Evolutionary conservation across 2,329 filamentous ascomycete genomes (phyloP).

Genomic region (Monosporascus sp.): DNA sequence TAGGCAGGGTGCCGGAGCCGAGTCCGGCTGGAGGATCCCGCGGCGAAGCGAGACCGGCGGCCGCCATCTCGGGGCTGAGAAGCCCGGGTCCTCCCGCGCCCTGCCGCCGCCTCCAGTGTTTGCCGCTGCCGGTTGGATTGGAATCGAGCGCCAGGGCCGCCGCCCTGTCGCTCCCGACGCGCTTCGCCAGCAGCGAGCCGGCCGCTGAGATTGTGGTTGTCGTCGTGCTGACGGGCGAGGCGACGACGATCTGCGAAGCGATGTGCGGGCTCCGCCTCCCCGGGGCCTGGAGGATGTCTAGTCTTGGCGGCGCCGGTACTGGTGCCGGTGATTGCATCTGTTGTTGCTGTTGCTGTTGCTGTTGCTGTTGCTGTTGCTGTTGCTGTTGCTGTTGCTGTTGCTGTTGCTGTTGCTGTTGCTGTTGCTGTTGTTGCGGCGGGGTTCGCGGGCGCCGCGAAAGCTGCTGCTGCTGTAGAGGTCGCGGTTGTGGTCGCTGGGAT

Average conservation of each 20-base stretch:
- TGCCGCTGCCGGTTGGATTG: conserved; percentile 15
- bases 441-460: conserved; percentile 12
- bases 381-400: conserved; percentile 9
- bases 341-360: conserved; percentile 10
- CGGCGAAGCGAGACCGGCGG: conserved; percentile 12
- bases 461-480: conserved; percentile 17
- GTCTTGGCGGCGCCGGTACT: conserved; percentile 4
- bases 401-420: conserved; percentile 10
- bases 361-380: conserved; percentile 12
- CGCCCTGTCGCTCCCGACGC: conserved; percentile 44
- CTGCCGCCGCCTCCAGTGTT: conserved; percentile 20
- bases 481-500: conserved; percentile 1
- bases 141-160: conserved; percentile 36
- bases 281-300: conserved; percentile 1
- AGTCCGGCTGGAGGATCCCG: conserved; percentile 1
- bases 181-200: conserved; percentile 46
- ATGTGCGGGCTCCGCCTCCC: conserved; percentile 8
- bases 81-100: conserved; percentile 6
- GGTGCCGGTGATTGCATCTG: conserved; percentile 8
- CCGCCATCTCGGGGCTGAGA: conserved; percentile 14
- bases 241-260: conserved; percentile 12
- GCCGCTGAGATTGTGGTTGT: conserved; percentile 26
- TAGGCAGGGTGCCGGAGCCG: conserved; percentile 27
- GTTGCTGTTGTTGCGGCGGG: conserved; percentile 10
- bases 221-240: conserved; percentile 19